Conservation (phyloP, 305 asterid species). For the Fraxinus greggii region DNA sequence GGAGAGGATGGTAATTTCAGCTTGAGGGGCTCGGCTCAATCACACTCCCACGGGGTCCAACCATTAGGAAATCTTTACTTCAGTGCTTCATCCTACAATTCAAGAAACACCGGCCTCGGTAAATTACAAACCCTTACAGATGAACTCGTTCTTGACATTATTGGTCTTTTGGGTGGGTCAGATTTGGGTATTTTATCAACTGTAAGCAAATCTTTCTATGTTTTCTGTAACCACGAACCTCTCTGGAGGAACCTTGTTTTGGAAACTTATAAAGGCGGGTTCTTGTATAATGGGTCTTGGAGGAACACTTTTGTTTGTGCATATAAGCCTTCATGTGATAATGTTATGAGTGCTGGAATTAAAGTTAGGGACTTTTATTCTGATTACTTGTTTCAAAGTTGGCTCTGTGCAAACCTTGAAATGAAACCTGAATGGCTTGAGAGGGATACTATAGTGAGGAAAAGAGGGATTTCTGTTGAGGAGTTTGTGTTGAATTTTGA, state of each 20-base stretch:
- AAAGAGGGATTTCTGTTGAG: constrained; percentile 62
- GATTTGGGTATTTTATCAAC: constrained; percentile 67
- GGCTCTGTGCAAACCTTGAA: constrained; percentile 99
- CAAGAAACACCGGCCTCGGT: constrained; percentile 81
- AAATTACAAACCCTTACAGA: constrained; percentile 66
- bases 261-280: constrained; percentile 55
- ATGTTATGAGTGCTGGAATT: constrained; percentile 34
- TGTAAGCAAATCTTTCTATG: constrained; percentile 80
- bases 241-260: constrained; percentile 88
- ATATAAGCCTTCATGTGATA: constrained; percentile 28
- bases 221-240: constrained; percentile 87
- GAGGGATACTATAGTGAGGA: constrained; percentile 79
- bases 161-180: constrained; percentile 62
- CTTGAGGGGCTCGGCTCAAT: constrained; percentile 57
- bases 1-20: constrained; percentile 57
- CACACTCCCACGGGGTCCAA: constrained; percentile 78
- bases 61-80: constrained; percentile 85
- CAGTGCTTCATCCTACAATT: constrained; percentile 53
- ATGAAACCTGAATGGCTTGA: constrained; percentile 93
- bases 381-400: constrained; percentile 94
- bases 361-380: constrained; percentile 80
- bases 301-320: constrained; percentile 51
- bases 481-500: constrained; percentile 72
- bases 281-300: constrained; percentile 69
- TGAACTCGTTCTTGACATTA: constrained; percentile 79